Percentiles rank a stretch among this genome's conserved stretches.
phyloP scores from a whole-genome alignment of 2,329 filamentous ascomycete species.

The Falciphora oryzae region DNA sequence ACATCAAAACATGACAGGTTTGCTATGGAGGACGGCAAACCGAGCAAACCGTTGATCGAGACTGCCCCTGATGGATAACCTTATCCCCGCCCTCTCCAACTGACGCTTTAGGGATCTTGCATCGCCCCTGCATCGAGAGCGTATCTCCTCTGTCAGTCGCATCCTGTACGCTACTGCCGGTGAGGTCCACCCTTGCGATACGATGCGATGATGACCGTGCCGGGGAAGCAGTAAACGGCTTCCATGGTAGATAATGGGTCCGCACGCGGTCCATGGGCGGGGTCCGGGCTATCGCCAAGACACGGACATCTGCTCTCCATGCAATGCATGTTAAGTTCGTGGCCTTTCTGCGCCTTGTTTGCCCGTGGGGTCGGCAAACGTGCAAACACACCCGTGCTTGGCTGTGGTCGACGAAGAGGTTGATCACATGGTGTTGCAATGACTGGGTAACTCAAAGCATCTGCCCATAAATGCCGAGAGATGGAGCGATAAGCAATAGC shows the following conservation, averaged over 20 bases:
- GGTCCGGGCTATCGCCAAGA: too few relatives aligned
- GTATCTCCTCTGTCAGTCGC: neutral
- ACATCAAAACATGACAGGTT: neutral
- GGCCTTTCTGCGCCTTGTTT: neutral
- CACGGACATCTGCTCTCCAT: too few relatives aligned
- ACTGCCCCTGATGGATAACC: neutral
- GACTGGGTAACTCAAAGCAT: too few relatives aligned
- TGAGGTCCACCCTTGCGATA: too few relatives aligned
- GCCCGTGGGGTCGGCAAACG: too few relatives aligned
- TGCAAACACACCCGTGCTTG: neutral
- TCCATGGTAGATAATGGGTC: neutral
- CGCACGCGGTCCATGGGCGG: neutral
- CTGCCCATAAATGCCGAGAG: too few relatives aligned
- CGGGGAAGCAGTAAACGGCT: too few relatives aligned
- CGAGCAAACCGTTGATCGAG: neutral
- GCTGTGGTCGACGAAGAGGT: neutral
- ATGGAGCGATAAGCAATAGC: too few relatives aligned
- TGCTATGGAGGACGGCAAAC: neutral
- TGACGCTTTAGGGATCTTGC: neutral
- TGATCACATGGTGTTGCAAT: too few relatives aligned
- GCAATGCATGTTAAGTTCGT: neutral
- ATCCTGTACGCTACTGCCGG: too few relatives aligned
- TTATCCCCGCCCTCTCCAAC: neutral
- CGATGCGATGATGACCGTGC: too few relatives aligned
- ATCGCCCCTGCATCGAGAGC: neutral